These are phyloP conservation scores for Clonostachys solani DNA, from an alignment of 2,329 filamentous ascomycete species.

Conservation along the genomic window DNA sequence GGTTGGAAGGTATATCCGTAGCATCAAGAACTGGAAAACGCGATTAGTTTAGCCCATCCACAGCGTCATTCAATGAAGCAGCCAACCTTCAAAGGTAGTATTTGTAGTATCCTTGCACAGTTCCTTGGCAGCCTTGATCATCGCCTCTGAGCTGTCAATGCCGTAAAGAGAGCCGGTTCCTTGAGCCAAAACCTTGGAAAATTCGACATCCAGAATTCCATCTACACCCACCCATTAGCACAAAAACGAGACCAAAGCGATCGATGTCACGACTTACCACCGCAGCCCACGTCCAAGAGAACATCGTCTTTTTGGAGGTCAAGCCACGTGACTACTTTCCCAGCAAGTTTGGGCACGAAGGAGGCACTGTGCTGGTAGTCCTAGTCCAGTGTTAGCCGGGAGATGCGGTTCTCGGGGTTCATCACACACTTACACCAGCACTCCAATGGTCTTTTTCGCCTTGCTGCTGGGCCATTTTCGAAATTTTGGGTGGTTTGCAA, in stretches of 20 bases:
- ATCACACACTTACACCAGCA: constrained; percentile 1
- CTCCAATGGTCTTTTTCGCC: constrained; percentile 3
- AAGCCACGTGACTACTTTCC: constrained; percentile 54
- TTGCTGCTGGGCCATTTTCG: background rate
- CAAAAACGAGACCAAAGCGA: background rate
- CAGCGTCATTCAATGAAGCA: too few species aligned
- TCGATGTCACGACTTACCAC: constrained; percentile 32
- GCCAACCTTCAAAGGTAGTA: constrained; percentile 37
- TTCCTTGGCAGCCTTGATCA: constrained; percentile 49
- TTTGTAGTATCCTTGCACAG: constrained; percentile 29
- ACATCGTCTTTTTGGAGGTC: constrained; percentile 52
- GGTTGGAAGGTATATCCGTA: constrained; percentile 25
- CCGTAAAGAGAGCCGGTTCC: constrained; percentile 49
- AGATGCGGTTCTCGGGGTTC: background rate
- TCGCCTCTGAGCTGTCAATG: constrained; percentile 52
- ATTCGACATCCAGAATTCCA: constrained; percentile 52
- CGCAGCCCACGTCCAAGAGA: constrained; percentile 61
- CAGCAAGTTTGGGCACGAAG: constrained; percentile 59
- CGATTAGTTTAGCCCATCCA: too few species aligned
- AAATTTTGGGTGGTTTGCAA: background rate
- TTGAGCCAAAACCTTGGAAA: constrained; percentile 37
- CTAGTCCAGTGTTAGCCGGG: constrained; percentile 19
- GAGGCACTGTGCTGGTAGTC: constrained; percentile 57
- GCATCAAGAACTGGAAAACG: constrained; percentile 37
- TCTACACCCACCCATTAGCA: constrained; percentile 28